phyloP scores from a whole-genome alignment of 768 basidiomycete species.

The Auricularia auricula-judae region DNA sequence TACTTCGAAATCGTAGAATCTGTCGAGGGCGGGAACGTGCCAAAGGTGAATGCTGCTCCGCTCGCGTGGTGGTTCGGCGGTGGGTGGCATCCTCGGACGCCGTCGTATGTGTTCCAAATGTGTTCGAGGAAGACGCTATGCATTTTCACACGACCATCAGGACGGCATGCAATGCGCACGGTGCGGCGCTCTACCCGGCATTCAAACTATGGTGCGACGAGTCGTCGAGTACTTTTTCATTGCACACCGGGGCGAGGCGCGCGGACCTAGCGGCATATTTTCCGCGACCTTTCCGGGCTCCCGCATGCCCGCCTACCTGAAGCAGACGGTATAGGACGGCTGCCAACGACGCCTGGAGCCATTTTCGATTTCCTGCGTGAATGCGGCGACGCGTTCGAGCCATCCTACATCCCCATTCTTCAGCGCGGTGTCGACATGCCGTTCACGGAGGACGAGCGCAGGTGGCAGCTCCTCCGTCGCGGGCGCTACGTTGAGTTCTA shows the following conservation, averaged over 20 bases:
- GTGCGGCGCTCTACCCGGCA: constrained; percentile 51
- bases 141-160: constrained; percentile 82
- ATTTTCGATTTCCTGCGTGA: constrained; percentile 68
- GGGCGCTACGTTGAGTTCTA: constrained; percentile 97
- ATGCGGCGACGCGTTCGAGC: constrained; percentile 73
- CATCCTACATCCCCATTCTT: constrained; percentile 85
- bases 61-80: constrained; percentile 99
- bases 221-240: constrained; percentile 95
- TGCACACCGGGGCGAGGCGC: constrained; percentile 71
- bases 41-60: constrained; percentile 34
- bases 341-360: constrained; percentile 50
- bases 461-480: constrained; percentile 89
- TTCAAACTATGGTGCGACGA: constrained; percentile 98
- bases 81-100: constrained; percentile 79
- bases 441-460: constrained; percentile 47
- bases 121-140: constrained; percentile 73
- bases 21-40: constrained; percentile 14
- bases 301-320: constrained; percentile 49
- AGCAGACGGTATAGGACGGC: constrained; percentile 18
- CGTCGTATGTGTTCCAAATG: constrained; percentile 81
- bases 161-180: constrained; percentile 63
- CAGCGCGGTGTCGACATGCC: constrained; percentile 30
- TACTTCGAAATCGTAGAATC: constrained; percentile 86
- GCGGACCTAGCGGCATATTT: constrained; percentile 88
- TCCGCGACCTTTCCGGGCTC: constrained; percentile 76